These are phyloP conservation scores for Colletotrichum sp. DNA, from an alignment of 2,329 filamentous ascomycete genomes.

Conservation along the genomic window DNA sequence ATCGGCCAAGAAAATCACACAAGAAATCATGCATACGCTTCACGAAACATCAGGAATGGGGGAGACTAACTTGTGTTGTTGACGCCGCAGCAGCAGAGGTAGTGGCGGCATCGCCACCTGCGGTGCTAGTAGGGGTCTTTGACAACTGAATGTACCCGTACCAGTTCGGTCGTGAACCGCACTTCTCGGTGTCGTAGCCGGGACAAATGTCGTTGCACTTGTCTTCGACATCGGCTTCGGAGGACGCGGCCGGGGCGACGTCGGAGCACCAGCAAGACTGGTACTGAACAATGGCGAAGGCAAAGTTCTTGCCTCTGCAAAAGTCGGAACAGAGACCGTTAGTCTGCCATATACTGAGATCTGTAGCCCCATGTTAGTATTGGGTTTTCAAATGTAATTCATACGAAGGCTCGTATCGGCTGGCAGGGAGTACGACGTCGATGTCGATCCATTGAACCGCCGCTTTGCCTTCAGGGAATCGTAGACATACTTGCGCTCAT, in stretches of 20 bases:
- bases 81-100: constrained; percentile 15
- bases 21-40: neutral
- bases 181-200: constrained; percentile 68
- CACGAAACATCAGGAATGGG: neutral
- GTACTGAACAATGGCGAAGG: constrained; percentile 72
- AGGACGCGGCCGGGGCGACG: constrained; percentile 59
- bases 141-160: constrained; percentile 70
- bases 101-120: constrained; percentile 18
- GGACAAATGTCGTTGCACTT: constrained; percentile 67
- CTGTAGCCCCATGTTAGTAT: constrained; percentile 37
- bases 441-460: neutral
- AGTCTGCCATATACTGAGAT: constrained; percentile 66
- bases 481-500: constrained; percentile 34
- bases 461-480: neutral
- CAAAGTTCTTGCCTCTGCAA: constrained; percentile 59
- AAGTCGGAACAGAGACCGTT: constrained; percentile 70
- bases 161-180: constrained; percentile 55
- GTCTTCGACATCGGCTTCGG: constrained; percentile 35
- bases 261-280: constrained; percentile 78
- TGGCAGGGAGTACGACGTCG: neutral
- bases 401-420: neutral
- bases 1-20: constrained; percentile 20
- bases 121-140: constrained; percentile 63
- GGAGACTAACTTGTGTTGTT: constrained; percentile 25
- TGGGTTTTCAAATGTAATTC: neutral